Evolutionary conservation across 2,329 filamentous ascomycete species (phyloP).

Genomic region (Fusarium globosum): DNA sequence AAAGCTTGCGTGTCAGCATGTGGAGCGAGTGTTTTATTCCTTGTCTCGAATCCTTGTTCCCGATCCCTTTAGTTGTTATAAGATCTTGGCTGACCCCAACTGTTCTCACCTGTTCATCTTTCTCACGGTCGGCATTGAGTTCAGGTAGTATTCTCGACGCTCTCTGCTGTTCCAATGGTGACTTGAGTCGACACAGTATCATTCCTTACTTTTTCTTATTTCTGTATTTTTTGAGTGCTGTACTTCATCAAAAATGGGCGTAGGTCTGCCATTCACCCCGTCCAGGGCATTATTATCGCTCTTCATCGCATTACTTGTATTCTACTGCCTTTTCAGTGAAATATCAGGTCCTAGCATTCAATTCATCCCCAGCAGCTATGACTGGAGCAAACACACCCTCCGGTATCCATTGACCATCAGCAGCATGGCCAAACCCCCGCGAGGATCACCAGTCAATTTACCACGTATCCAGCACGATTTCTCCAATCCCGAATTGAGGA

Average conservation of each 20-base stretch:
- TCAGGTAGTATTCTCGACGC: not conserved
- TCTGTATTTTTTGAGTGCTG: not conserved
- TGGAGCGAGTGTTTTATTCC: conserved; percentile 22
- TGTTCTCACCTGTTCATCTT: not conserved
- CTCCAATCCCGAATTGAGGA: conserved; percentile 18
- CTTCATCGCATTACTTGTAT: conserved; percentile 26
- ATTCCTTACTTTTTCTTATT: conserved; percentile 6
- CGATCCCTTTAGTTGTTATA: conserved; percentile 26
- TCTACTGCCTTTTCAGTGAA: conserved; percentile 29
- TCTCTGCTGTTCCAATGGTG: conserved; percentile 18
- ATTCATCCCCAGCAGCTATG: conserved; percentile 40
- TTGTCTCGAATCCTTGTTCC: conserved; percentile 26
- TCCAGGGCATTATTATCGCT: conserved; percentile 32
- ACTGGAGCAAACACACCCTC: conserved; percentile 34
- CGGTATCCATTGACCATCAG: conserved; percentile 18
- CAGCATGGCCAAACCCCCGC: conserved; percentile 23
- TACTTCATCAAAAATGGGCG: conserved; percentile 29
- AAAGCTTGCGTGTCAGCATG: conserved; percentile 22
- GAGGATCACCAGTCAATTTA: conserved; percentile 19
- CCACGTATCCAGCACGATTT: conserved; percentile 41
- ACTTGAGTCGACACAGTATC: conserved; percentile 11
- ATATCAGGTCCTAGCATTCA: conserved; percentile 18
- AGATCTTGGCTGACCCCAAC: conserved; percentile 12
- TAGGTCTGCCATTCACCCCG: conserved; percentile 36
- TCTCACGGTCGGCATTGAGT: not conserved